Base-by-base conservation (phyloP, 169 alveolate genomes). In the Sarcocystis neurona region DNA sequence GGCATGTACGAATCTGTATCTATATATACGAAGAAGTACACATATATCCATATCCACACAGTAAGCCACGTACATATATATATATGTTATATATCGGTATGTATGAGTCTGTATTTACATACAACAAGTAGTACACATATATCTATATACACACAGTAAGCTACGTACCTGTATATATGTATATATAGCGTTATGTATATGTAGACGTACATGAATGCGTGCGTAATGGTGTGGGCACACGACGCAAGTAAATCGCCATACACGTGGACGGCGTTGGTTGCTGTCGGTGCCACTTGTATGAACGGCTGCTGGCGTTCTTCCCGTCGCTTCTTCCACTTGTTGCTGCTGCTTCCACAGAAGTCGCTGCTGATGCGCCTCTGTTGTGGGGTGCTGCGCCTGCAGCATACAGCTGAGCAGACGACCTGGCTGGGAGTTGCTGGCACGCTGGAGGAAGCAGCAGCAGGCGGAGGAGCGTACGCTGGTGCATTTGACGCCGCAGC, bases 361-460 rank as follows among this genome's bases (percentile, higher is more conserved):
- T 50, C 60, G 60, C n/a, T 8, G 60, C 8, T 50, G n/a, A n/a
- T n/a, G n/a, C n/a, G n/a, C 60, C 18, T 12, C 10, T 68, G 2
- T 68, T 15, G 48, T 18, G 12, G 12, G 43, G 1, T 30, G 48
- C 34, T 30, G 30, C 44, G 43, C 18, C 12, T 63, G 44, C 47
- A 72, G 82, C 47, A 72, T 72, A 27, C 82, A 72, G 82, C 56
- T 72, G 82, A 72, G 82, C 32, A 48, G 82, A 6, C 47, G 82
- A 12, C 82, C 82, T 1, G 82, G 58, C 56, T 72, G 58, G 2
- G 82, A 72, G 56, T 56, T 72, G 58, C 47, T 72, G 34, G 4
- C 47, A 34, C 82, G 82, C 48, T 72, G 82, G 82, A 48, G 82
- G 8, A 18, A 32, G 82, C 2, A 72, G 56, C 58, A 23, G 58